Conservation (phyloP, 371 early-diverging fungal genomes). For the Lichtheimia corymbifera region DNA sequence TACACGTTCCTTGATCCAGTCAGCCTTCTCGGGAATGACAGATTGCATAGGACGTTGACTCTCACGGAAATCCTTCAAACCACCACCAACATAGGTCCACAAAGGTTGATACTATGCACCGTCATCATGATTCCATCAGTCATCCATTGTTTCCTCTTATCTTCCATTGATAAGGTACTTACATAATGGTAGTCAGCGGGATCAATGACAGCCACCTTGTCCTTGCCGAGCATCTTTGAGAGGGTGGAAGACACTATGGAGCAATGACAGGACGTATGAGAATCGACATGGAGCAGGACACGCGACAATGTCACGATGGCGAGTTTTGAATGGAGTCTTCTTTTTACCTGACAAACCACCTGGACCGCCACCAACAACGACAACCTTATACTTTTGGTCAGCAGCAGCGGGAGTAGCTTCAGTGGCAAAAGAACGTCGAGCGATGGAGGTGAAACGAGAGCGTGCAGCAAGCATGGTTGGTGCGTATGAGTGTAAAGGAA, state of each 20-base stretch:
- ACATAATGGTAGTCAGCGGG: slow-evolving; percentile 79
- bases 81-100: slow-evolving; percentile 90
- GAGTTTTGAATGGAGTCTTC: too few relatives aligned
- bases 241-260: slow-evolving; percentile 61
- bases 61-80: slow-evolving; percentile 76
- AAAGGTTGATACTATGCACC: slow-evolving; percentile 77
- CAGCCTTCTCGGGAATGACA: slow-evolving; percentile 71
- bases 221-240: slow-evolving; percentile 62
- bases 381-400: slow-evolving; percentile 58
- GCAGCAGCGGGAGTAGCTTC: slow-evolving; percentile 16
- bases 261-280: too few relatives aligned
- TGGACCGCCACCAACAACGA: slow-evolving; percentile 69
- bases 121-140: too few relatives aligned
- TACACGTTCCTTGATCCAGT: slow-evolving; percentile 78
- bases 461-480: slow-evolving; percentile 10
- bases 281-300: too few relatives aligned
- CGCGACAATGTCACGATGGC: too few relatives aligned
- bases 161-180: slow-evolving; percentile 22
- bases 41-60: slow-evolving; percentile 68
- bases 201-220: slow-evolving; percentile 80
- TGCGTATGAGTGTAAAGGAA: too few relatives aligned
- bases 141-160: too few relatives aligned
- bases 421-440: slow-evolving; percentile 21
- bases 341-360: slow-evolving; percentile 62
- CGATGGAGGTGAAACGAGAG: slow-evolving; percentile 11